phyloP scores from a whole-genome alignment of 2,329 filamentous ascomycete species.

The Eutypella sp. region DNA sequence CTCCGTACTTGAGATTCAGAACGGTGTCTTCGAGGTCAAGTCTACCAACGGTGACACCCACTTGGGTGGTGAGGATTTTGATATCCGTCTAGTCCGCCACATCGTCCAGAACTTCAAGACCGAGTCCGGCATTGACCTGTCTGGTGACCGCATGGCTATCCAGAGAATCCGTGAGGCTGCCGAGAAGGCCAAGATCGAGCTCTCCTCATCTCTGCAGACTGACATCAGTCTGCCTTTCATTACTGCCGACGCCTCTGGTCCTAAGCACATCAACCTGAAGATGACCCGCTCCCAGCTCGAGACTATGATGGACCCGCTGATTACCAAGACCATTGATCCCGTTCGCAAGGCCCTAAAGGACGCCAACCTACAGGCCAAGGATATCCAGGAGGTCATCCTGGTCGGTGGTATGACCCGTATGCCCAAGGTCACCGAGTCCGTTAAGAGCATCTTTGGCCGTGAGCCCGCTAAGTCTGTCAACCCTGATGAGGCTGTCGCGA shows the following conservation, averaged over 20 bases:
- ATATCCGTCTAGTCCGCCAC: conserved; percentile 90
- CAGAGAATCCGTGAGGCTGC: conserved; percentile 98
- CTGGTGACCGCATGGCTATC: conserved; percentile 92
- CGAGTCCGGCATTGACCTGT: conserved; percentile 85
- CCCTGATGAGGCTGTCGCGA: conserved; percentile 96
- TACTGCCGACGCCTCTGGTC: conserved; percentile 89
- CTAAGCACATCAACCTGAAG: conserved; percentile 98
- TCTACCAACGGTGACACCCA: conserved; percentile 99
- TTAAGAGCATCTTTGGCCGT: conserved; percentile 94
- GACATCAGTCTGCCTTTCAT: conserved; percentile 99
- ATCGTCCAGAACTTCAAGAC: conserved; percentile 96
- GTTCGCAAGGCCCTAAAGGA: conserved; percentile 97
- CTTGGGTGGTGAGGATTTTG: conserved; percentile 96
- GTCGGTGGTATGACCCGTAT: conserved; percentile 99
- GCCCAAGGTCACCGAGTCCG: conserved; percentile 95
- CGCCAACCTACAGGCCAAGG: conserved; percentile 82
- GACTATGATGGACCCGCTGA: conserved; percentile 84
- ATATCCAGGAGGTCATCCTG: conserved; percentile 96
- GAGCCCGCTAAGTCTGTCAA: conserved; percentile 98
- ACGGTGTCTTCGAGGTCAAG: conserved; percentile 98
- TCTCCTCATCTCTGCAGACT: conserved; percentile 90
- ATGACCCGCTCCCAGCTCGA: conserved; percentile 89
- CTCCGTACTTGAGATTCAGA: conserved; percentile 94
- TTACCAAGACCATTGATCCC: conserved; percentile 80
- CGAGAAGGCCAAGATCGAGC: conserved; percentile 99